These are phyloP conservation scores for Ceraceosorus guamensis DNA, from an alignment of 1,284 basidiomycete genomes.

Conservation along the genomic window DNA sequence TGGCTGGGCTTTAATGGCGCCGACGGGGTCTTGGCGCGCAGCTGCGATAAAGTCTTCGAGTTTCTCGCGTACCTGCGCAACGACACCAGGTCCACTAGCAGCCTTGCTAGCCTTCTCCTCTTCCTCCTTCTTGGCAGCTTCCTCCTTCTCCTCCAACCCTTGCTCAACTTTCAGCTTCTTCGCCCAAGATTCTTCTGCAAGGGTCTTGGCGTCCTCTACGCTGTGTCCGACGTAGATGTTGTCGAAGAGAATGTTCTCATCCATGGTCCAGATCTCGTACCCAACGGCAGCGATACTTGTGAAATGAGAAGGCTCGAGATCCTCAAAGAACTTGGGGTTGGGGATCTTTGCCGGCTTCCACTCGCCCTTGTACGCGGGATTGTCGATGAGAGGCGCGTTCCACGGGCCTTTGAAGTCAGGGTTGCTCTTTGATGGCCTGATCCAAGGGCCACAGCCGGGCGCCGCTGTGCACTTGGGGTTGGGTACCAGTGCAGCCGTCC, in stretches of 20 bases:
- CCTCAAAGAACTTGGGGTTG: slow-evolving; percentile 90
- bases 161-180: slow-evolving; percentile 43
- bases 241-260: slow-evolving; percentile 46
- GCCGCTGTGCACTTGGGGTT: slow-evolving; percentile 72
- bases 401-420: slow-evolving; percentile 95
- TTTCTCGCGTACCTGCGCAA: not conserved
- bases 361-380: slow-evolving; percentile 44
- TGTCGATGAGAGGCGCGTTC: slow-evolving; percentile 77
- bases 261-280: slow-evolving; percentile 48
- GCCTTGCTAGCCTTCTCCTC: slow-evolving; percentile 14
- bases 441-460: slow-evolving; percentile 93
- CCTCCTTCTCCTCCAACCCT: slow-evolving; percentile 25
- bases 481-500: slow-evolving; percentile 77
- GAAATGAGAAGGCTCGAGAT: slow-evolving; percentile 75
- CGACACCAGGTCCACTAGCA: slow-evolving; percentile 13
- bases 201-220: slow-evolving; percentile 32
- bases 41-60: slow-evolving; percentile 18
- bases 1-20: slow-evolving; percentile 37
- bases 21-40: slow-evolving; percentile 28
- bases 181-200: slow-evolving; percentile 39
- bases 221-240: slow-evolving; percentile 47
- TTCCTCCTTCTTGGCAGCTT: slow-evolving; percentile 4
- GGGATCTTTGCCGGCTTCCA: slow-evolving; percentile 41
- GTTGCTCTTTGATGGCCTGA: slow-evolving; percentile 81
- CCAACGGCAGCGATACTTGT: slow-evolving; percentile 41